Conservation (phyloP, 2,329 filamentous ascomycete genomes). For the Aspergillus ustus region DNA sequence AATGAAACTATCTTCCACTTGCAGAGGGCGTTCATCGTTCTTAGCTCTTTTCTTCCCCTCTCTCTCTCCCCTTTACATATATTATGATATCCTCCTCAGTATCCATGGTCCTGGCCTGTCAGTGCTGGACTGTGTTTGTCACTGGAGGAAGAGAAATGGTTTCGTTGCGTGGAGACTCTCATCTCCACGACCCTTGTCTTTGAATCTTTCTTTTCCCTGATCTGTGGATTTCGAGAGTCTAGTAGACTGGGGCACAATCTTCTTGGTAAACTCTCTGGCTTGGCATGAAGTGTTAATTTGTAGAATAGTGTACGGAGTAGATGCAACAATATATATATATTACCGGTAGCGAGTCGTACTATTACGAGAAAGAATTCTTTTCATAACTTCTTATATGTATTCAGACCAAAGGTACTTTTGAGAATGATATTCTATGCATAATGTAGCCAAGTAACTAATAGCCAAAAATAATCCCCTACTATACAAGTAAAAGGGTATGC, state of each 20-base stretch:
- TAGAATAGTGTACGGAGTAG: not conserved
- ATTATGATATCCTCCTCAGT: constrained; percentile 40
- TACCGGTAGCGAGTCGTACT: not conserved
- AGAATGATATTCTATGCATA: too few species aligned
- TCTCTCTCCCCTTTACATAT: not conserved
- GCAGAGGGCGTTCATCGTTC: not conserved
- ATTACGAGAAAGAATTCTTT: not conserved
- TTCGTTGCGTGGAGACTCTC: constrained; percentile 31
- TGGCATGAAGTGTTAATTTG: not conserved
- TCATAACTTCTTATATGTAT: not conserved
- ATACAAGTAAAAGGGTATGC: not conserved
- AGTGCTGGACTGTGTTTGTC: constrained; percentile 52
- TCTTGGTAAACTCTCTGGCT: not conserved
- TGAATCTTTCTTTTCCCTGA: constrained; percentile 25
- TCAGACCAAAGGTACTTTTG: not conserved
- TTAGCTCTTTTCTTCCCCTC: not conserved
- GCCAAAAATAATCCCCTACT: not conserved
- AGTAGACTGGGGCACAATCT: constrained; percentile 31
- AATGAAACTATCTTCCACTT: constrained; percentile 2
- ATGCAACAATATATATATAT: not conserved
- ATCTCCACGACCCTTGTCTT: constrained; percentile 32
- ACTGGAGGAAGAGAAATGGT: constrained; percentile 45
- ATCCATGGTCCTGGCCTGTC: constrained; percentile 48
- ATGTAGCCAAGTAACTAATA: not conserved
- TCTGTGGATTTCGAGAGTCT: constrained; percentile 21